A percentile compares a stretch with the other conserved stretches of the same genome.
These are phyloP conservation scores for Wickerhamiella australiensis DNA, from an alignment of 805 yeast species.

Conservation along the genomic window DNA sequence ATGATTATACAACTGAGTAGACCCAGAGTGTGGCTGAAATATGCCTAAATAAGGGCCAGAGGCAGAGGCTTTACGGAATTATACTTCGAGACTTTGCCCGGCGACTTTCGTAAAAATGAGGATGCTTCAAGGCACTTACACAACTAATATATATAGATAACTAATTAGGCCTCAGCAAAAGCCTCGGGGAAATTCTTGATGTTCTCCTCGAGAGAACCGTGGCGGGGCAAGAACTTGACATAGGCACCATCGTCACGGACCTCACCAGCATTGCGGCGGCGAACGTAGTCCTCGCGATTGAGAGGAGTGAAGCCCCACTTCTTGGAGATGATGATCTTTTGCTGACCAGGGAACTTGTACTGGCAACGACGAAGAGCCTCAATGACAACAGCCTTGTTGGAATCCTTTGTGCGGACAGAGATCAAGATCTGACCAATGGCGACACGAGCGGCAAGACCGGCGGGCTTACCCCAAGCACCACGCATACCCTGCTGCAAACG, in stretches of 20 bases:
- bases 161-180: slow-evolving; percentile 15
- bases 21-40: neutral
- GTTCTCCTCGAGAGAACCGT: slow-evolving; percentile 91
- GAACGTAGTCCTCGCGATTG: slow-evolving; percentile 93
- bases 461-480: slow-evolving; percentile 99
- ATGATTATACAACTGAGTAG: neutral
- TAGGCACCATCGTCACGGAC: slow-evolving; percentile 99
- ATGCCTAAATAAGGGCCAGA: neutral
- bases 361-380: slow-evolving; percentile 99
- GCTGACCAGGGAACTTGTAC: slow-evolving; percentile 99
- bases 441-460: slow-evolving; percentile 99
- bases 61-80: neutral
- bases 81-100: no score
- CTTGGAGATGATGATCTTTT: slow-evolving; percentile 97
- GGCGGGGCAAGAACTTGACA: slow-evolving; percentile 94
- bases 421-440: slow-evolving; percentile 95
- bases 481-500: slow-evolving; percentile 99
- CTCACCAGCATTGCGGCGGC: slow-evolving; percentile 92
- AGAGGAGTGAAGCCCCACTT: slow-evolving; percentile 99
- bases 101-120: no score
- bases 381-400: slow-evolving; percentile 91
- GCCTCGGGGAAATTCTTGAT: slow-evolving; percentile 82
- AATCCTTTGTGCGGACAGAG: slow-evolving; percentile 97
- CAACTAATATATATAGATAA: slow-evolving; percentile 8
- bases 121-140: slow-evolving; percentile 1